A percentile compares a stretch with the other conserved stretches of the same genome.
Conservation (phyloP, 352 stramenopile genomes). For the Globisporangium echinulatum region DNA sequence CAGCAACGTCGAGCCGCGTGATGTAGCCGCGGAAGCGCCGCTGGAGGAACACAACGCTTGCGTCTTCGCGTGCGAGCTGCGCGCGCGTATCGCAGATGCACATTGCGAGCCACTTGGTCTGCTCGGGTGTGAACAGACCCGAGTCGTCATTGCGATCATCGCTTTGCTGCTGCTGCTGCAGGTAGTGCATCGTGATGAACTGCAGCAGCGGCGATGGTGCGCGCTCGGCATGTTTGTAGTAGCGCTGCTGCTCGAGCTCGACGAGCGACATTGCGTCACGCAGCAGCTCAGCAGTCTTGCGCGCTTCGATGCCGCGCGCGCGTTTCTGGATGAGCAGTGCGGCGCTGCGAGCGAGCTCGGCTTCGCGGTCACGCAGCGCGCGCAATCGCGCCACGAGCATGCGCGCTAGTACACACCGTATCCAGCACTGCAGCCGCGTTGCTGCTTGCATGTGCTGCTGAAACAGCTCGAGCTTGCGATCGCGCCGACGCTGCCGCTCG, state of each 20-base stretch:
- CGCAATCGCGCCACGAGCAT: slow-evolving; percentile 20
- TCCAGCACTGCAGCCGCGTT: slow-evolving; percentile 32
- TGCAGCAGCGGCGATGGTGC: slow-evolving; percentile 35
- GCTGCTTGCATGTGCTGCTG: slow-evolving; percentile 11
- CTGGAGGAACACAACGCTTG: slow-evolving; percentile 41
- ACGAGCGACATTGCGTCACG: slow-evolving; percentile 31
- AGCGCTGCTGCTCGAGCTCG: slow-evolving; percentile 39
- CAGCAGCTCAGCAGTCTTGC: slow-evolving; percentile 27
- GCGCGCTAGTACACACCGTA: slow-evolving; percentile 19
- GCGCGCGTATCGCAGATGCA: slow-evolving; percentile 25
- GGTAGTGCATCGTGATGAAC: slow-evolving; percentile 42
- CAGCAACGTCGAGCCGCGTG: slow-evolving; percentile 31
- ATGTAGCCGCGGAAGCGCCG: slow-evolving; percentile 46
- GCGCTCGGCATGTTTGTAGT: slow-evolving; percentile 23
- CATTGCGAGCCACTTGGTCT: slow-evolving; percentile 31
- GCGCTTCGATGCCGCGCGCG: slow-evolving; percentile 36
- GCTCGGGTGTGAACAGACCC: slow-evolving; percentile 27
- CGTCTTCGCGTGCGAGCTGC: slow-evolving; percentile 35
- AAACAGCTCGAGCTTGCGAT: slow-evolving; percentile 8
- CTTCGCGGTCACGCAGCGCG: slow-evolving; percentile 17
- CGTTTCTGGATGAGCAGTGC: slow-evolving; percentile 56
- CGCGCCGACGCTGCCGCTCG: slow-evolving; percentile 11
- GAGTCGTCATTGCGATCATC: neutral
- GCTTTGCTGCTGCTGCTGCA: neutral
- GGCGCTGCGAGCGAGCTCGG: slow-evolving; percentile 24